Evolutionary conservation across 1,139 yeast genomes (phyloP), one percentile per base, ranked within the genome.

Genomic region (Yamadazyma oceani): DNA sequence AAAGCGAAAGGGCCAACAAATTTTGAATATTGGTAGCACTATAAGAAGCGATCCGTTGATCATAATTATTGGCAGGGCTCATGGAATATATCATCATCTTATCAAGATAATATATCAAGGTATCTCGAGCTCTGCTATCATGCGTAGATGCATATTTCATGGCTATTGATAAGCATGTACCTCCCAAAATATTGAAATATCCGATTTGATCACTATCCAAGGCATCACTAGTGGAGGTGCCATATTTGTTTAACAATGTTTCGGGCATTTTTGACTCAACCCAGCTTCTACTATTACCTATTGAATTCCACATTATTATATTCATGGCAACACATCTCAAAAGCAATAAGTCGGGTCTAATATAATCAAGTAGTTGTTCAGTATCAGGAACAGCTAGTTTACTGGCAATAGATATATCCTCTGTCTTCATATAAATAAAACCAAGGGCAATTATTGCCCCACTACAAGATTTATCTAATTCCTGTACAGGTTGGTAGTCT

Each of bases 361-460:
- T 70, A 50, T 86, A 87, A 48, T 83, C 89, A 26, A 84, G 60
- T 26, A 79, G 60, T 46, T 80, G 85, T 34, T 70, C 75, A 0
- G 83, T 74, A 8, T 65, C 65, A 0, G 96, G 95, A 3, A 83
- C 69, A 15, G 66, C 65, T n/a, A 88, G 58, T 49, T 83, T 84
- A 16, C 61, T 59, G 0, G 96, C 92, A 36, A 89, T 68, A 0
- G 73, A 63, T 1, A 50, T 41, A 52, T 86, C 79, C 35, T 76
- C 78, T 0, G 95, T 81, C 49, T 76, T 82, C 66, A 89, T 60
- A 53, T 80, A 89, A 32, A 88, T 81, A 41, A 92, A 74, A 30
- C 82, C 75, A 28, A 94, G 61, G 0, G 97, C 96, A 35, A 87
- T 60, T 1, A 86, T 66, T 0, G 96, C 86, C 1, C 97, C 97